Evolutionary conservation across 1,284 basidiomycete species (phyloP).

Genomic region (Heterobasidion parviporum): DNA sequence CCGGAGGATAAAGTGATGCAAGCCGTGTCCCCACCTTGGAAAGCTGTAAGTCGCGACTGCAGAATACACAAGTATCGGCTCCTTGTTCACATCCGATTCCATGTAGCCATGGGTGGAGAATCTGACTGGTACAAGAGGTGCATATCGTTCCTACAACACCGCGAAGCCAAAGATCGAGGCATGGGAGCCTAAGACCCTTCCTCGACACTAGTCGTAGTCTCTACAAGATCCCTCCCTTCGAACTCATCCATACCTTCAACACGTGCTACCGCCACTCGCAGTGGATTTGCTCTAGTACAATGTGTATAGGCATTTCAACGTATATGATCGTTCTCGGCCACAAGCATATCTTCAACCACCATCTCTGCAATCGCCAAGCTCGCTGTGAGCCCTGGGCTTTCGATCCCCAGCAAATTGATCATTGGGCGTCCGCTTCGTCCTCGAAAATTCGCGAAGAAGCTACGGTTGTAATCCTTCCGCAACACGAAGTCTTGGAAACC

Average conservation of each 20-base stretch:
- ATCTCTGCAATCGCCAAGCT: conserved; percentile 69
- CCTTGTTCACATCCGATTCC: neutral
- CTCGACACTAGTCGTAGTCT: conserved; percentile 26
- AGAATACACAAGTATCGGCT: neutral
- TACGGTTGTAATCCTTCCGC: conserved; percentile 36
- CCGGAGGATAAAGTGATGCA: conserved; percentile 67
- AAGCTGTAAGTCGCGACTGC: conserved; percentile 51
- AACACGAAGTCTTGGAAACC: conserved; percentile 85
- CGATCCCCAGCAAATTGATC: conserved; percentile 73
- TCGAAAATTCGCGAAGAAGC: conserved; percentile 9
- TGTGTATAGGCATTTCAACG: neutral
- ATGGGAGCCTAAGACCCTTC: conserved; percentile 74
- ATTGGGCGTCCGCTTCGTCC: conserved; percentile 32
- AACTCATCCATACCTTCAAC: conserved; percentile 5
- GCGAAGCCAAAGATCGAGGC: conserved; percentile 70
- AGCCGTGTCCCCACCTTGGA: conserved; percentile 68
- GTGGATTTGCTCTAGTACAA: neutral
- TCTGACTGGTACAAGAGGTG: conserved; percentile 85
- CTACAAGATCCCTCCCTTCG: conserved; percentile 4
- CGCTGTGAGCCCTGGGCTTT: conserved; percentile 72
- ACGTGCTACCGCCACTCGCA: neutral
- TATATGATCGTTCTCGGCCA: neutral
- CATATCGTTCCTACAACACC: conserved; percentile 85
- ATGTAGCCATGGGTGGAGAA: conserved; percentile 75
- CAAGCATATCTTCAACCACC: conserved; percentile 54